These are phyloP conservation scores for Blastobotrys arbuscula DNA, from an alignment of 1,139 yeast species.

Conservation along the genomic window DNA sequence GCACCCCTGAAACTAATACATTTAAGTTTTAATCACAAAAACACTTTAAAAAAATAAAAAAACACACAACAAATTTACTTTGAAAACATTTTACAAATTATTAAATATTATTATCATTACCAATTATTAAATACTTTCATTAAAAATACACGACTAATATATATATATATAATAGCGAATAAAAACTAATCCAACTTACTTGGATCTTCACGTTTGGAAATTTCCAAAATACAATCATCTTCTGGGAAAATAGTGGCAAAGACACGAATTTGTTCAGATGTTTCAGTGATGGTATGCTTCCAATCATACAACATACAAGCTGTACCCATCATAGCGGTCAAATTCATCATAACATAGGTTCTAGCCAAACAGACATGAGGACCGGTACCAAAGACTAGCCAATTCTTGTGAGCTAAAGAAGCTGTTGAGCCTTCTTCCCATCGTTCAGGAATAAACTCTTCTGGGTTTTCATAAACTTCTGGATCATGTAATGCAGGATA, in stretches of 20 bases:
- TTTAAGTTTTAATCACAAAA: too few relatives aligned
- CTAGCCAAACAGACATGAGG: slow-evolving; percentile 96
- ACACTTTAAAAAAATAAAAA: too few relatives aligned
- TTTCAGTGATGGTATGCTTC: slow-evolving; percentile 72
- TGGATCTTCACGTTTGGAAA: slow-evolving; percentile 38
- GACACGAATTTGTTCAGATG: slow-evolving; percentile 87
- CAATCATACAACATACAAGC: slow-evolving; percentile 75
- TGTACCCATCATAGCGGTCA: slow-evolving; percentile 87
- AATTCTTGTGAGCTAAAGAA: slow-evolving; percentile 64
- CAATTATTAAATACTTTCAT: too few relatives aligned
- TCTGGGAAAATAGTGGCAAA: slow-evolving; percentile 98
- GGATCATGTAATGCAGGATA: slow-evolving; percentile 97
- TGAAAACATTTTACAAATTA: too few relatives aligned
- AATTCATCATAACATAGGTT: slow-evolving; percentile 83
- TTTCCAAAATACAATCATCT: slow-evolving; percentile 81
- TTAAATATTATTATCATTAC: too few relatives aligned
- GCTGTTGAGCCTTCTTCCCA: slow-evolving; percentile 72
- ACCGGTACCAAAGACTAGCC: slow-evolving; percentile 96
- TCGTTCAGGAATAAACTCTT: slow-evolving; percentile 90
- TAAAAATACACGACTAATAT: too few relatives aligned
- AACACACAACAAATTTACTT: too few relatives aligned
- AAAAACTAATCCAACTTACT: too few relatives aligned
- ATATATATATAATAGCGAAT: too few relatives aligned
- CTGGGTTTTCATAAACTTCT: slow-evolving; percentile 91
- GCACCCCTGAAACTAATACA: too few relatives aligned